Base-by-base conservation (phyloP, 768 basidiomycete species). In the Leucocoprinus birnbaumii region DNA sequence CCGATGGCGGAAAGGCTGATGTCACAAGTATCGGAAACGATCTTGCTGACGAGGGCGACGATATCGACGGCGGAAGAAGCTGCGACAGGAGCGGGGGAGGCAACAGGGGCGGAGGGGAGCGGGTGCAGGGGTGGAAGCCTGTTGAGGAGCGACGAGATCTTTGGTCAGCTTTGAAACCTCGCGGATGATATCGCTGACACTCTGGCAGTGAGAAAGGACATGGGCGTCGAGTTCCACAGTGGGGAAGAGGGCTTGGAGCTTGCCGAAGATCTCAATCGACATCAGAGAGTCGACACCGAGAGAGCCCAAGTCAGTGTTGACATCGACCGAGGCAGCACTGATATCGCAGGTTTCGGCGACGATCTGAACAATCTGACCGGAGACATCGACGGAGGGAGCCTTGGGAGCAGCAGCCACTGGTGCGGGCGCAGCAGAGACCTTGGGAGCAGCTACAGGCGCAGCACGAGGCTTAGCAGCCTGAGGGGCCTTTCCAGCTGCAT, bases 261-360 rank as follows among this genome's bases (percentile, higher is more conserved):
- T 70, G 6, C 66, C 64, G 16, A 68, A 65, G 7, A 84, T 67
- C 63, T 89, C 86, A 52, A 86, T 83, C 19, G 80, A 78, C 66
- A 80, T 81, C 56, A 88, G 66, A 1, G 86, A 87, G 60, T 87
- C 84, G 47, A 87, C 70, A 1, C 87, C 86, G 8, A 88, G 74
- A 3, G 73, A 66, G 10, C 71, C 73, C 16, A 89, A 66, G 46
- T 83, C 77, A 0, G 65, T 64, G 25, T 75, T 66, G 35, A 74
- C 38, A 40, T 73, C 69, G 21, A 74, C 52, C 1, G 62, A 51
- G 10, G 71, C 62, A 0, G 66, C 51, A n/a, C 70, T 69, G 38
- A 80, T 62, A 41, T 65, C 72, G 56, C 79, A 79, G 7, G 72
- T 66, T 26, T 73, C 72, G 3, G 76, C 69, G 14, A 83, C 65